phyloP scores from a whole-genome alignment of 179 eudicot species.

The Beta macrorhiza region DNA sequence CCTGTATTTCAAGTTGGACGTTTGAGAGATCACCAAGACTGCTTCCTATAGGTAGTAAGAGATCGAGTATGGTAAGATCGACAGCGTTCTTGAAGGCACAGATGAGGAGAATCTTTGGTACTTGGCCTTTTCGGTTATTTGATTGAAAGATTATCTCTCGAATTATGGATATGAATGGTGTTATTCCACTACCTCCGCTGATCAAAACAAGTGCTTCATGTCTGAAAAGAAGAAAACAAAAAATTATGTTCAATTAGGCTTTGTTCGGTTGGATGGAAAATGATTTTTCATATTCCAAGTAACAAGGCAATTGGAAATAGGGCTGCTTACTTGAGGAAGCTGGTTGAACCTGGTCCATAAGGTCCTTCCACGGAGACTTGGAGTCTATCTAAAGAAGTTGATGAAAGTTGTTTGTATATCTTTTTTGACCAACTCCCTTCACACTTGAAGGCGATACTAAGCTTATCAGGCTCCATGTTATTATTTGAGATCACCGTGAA shows the following conservation, averaged over 20 bases:
- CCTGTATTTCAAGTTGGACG: slow-evolving; percentile 39
- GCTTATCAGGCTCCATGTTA: slow-evolving; percentile 50
- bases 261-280: no score
- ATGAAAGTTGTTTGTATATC: slow-evolving; percentile 45
- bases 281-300: no score
- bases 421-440: slow-evolving; percentile 69
- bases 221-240: slow-evolving; percentile 20
- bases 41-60: slow-evolving; percentile 39
- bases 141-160: slow-evolving; percentile 41
- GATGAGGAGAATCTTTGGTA: slow-evolving; percentile 36
- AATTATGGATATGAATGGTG: slow-evolving; percentile 51
- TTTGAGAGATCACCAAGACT: slow-evolving; percentile 30
- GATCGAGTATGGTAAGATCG: slow-evolving; percentile 52
- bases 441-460: slow-evolving; percentile 53
- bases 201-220: slow-evolving; percentile 43
- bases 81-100: slow-evolving; percentile 43
- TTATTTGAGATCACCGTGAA: slow-evolving; percentile 65
- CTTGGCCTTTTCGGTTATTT: slow-evolving; percentile 16
- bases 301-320: background rate
- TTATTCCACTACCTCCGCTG: slow-evolving; percentile 57
- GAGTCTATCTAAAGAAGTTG: slow-evolving; percentile 49
- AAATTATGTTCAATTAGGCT: no score
- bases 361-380: slow-evolving; percentile 76
- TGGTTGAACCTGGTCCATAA: slow-evolving; percentile 59
- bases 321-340: slow-evolving; percentile 58